Base-by-base conservation (phyloP, 2,329 filamentous ascomycete species). In the Dendryphion nanum region DNA sequence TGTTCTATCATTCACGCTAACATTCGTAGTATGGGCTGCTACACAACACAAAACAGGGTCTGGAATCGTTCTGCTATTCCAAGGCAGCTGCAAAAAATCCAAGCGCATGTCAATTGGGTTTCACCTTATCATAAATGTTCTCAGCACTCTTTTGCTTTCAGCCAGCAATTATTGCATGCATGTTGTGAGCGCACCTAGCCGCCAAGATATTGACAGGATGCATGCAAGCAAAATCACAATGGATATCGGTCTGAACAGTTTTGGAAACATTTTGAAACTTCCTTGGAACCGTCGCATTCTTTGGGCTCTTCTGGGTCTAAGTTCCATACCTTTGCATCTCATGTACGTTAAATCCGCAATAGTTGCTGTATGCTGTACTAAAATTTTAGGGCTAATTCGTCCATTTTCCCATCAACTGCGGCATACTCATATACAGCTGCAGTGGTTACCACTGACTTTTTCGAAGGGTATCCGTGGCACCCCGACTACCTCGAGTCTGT, bases 91-190 rank as follows among this genome's bases (percentile, higher is more conserved):
- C 29, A 16, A 7, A 7, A 31, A 10, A 7, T 8, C 29, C 7
- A 31, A 31, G 15, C 8, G 15, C 7, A 8, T 31, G 7, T 10
- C 8, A 8, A 31, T 15, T 7, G 29, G 29, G 8, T 16, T 31
- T 16, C 29, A 31, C 15, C 8, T 31, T 16, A 15, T 15, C 8
- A 31, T 31, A 8, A 31, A 31, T 31, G 29, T 15, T 8, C 16
- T 31, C 8, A 31, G 29, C 29, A 31, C 29, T 10, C 8, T 31
- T 10, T 31, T 31, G 15, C 29, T 31, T 16, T 7, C 8, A 10
- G 8, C 29, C 7, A 31, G 29, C 15, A 31, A 16, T 31, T 31
- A 31, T 31, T 31, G 29, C 16, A 31, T 31, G 29, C 29, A 31
- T 10, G 29, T 31, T 7, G 7, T 31, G 15, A 10, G 8, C 7